Evolutionary conservation across 225 moss, liverwort and hornwort genomes (phyloP), one percentile per base, ranked within the genome.

Genomic region (Physcomitrellopsis africana): DNA sequence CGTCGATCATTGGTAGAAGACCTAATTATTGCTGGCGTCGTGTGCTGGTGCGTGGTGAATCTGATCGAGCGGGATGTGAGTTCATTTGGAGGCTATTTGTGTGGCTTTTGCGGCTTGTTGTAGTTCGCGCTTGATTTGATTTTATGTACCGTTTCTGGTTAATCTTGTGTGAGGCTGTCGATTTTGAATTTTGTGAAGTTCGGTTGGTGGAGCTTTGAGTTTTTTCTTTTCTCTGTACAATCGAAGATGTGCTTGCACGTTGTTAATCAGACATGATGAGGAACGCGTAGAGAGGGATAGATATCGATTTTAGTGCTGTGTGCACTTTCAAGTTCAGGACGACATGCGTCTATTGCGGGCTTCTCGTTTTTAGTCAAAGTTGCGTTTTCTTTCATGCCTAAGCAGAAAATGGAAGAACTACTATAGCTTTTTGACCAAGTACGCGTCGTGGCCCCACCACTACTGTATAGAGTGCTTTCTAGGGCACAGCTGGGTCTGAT

Each of bases 11-110:
- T 65, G 14, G 15, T 20, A 8, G 65, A 45, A 65, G 60, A 80
- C 83, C 83, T 73, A 80, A 77, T 77, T 74, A 7, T 20, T 44
- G 29, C 29, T 37, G 32, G 47, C n/a, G 22, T 44, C 62, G 51
- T 32, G 51, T 43, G 48, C 62, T 20, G 1, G 32, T 17, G 10
- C 19, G 73, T 5, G 41, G 3, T 69, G 7, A 12, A 10, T 16
- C 7, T 60, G 42, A 3, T 24, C 15, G 44, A 1, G 24, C 7
- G 58, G 45, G 72, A 63, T 41, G 10, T 29, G 20, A 29, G 37
- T 22, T 24, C 14, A 57, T 37, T 4, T 37, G 56, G 57, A 44
- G 32, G 10, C 46, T 9, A 10, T 60, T 26, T 15, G 29, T 52
- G 29, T 27, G 27, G n/a, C 1, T n/a, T 19, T 49, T 32, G 60